Evolutionary conservation across 2,329 filamentous ascomycete species (phyloP), one percentile per base, ranked within the genome.

Genomic region (Magnaporthiopsis poae): DNA sequence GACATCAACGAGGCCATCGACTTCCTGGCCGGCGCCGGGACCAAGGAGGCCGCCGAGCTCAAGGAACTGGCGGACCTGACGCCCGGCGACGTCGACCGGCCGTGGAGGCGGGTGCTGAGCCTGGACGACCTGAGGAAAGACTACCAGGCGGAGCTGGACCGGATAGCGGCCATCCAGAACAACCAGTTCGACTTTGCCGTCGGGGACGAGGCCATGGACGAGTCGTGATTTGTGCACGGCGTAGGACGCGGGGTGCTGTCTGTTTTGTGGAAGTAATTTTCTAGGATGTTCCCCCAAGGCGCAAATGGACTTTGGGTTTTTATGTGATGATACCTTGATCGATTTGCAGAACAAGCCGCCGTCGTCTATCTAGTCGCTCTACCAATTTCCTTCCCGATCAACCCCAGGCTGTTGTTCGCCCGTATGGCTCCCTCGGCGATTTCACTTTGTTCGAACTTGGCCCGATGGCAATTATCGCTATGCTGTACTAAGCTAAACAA

Each of bases 91-190:
- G 63, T 36, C 11, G 21, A 59, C 29, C 31, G 27, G 18, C 27
- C 77, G 18, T 90, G 89, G 79, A 87, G 93, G 69, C 89, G 86
- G 74, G 87, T 98, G 52, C 84, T 98, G 21, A 96, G 91, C 39
- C 79, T 99, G 66, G 90, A 90, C 36, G 93, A 96, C 75, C 81
- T 98, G 65, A 85, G 93, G 73, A 91, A 89, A 76, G 90, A 94
- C 75, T 99, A 97, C 76, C 91, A 96, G 78, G 86, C 85, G 31
- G 92, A 98, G 77, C 80, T 99, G 73, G 95, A 99, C 77, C 85
- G 92, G 69, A 89, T 95, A 71, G 91, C 90, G 65, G 90, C 91
- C 65, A 92, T 97, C 75, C 88, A 95, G 77, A 90, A 91, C 74
- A 92, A 96, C 67, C 88, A 96, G 74, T 97, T 96, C 81, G 90